Evolutionary conservation across 345 rosid genomes (phyloP), one percentile per base, ranked within the genome.

Genomic region (Eucalyptus coolabah): DNA sequence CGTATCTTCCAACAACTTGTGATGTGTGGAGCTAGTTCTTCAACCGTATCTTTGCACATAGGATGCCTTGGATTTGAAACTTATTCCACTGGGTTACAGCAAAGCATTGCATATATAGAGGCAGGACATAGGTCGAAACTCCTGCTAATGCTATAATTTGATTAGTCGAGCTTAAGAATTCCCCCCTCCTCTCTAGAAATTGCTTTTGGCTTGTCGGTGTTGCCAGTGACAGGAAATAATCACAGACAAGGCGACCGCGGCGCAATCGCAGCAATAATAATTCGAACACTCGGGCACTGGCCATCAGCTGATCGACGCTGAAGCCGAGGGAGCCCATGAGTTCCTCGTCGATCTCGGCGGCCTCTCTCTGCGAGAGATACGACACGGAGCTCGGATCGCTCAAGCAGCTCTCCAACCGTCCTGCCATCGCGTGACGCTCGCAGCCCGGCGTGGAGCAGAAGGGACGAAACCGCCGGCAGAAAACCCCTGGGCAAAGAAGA

Each of bases 271-370:
- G 50, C 50, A 53, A 87, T 9, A 11, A 72, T 3, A 50, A 53
- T n/a, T 50, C 16, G 50, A 67, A n/a, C n/a, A 28, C 30, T 56
- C 44, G 28, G 44, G 44, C 77, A 86, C 91, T 50, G 69, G 95
- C n/a, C n/a, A n/a, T n/a, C n/a, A n/a, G n/a, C n/a, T n/a, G n/a
- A n/a, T n/a, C n/a, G n/a, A n/a, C n/a, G n/a, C n/a, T n/a, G n/a
- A n/a, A n/a, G n/a, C n/a, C n/a, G n/a, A n/a, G n/a, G n/a, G n/a
- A n/a, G n/a, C n/a, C 99, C 99, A 97, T 98, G 92, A 98, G 97
- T 65, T 92, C 91, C 94, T 98, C 98, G 85, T 97, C 99, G 87
- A 98, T 89, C 91, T 95, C 96, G 16, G 97, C 96, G 51, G 99
- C 99, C 91, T 96, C 94, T 72, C 95, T 94, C 94, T 97, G 99